Conservation (phyloP, 1,139 yeast species). For the Debaryomycetaceae sp. region DNA sequence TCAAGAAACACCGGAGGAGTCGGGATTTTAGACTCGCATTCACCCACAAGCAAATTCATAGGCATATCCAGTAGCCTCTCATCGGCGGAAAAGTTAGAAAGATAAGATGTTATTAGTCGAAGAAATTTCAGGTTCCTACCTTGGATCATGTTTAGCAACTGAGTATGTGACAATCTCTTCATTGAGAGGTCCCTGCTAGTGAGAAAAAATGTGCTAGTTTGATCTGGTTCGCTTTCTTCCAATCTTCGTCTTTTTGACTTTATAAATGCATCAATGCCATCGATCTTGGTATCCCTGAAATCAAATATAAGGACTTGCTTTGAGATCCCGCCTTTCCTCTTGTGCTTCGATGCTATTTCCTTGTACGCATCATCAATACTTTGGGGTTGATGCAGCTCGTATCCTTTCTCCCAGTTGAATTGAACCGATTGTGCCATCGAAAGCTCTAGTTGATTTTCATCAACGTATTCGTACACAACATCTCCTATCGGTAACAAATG, state of each 20-base stretch:
- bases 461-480: slow-evolving; percentile 64
- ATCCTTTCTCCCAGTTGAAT: slow-evolving; percentile 44
- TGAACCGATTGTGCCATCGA: slow-evolving; percentile 30
- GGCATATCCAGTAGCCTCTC: slow-evolving; percentile 26
- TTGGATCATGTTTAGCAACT: slow-evolving; percentile 55
- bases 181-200: slow-evolving; percentile 19
- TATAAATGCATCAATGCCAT: slow-evolving; percentile 33
- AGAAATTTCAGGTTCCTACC: slow-evolving; percentile 56
- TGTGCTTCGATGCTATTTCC: slow-evolving; percentile 8
- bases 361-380: slow-evolving; percentile 32
- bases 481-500: slow-evolving; percentile 67
- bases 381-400: slow-evolving; percentile 31
- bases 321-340: slow-evolving; percentile 18
- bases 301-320: slow-evolving; percentile 68
- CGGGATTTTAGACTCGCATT: slow-evolving; percentile 45
- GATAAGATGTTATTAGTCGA: slow-evolving; percentile 36
- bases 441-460: slow-evolving; percentile 57
- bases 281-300: slow-evolving; percentile 63
- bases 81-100: slow-evolving; percentile 24
- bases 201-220: slow-evolving; percentile 22
- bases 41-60: slow-evolving; percentile 25
- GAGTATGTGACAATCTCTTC: slow-evolving; percentile 25
- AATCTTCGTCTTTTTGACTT: slow-evolving; percentile 17
- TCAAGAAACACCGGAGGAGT: slow-evolving; percentile 27
- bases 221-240: slow-evolving; percentile 8